Conservation (phyloP, 1,139 yeast species). For the Pichia cactophila region DNA sequence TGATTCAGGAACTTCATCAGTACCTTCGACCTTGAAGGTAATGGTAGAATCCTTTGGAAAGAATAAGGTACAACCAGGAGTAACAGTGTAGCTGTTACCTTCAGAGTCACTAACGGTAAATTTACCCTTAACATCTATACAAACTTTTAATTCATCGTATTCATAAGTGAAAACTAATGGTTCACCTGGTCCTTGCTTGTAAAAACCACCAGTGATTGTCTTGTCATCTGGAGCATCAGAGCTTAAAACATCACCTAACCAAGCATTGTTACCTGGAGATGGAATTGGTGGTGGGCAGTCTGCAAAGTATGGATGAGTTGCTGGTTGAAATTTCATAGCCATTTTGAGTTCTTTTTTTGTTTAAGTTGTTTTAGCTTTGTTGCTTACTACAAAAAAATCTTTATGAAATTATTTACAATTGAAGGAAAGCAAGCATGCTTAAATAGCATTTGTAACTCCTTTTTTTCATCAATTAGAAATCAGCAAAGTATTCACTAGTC, state of each 20-base stretch:
- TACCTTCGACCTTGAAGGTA: constrained; percentile 45
- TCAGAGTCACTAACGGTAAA: constrained; percentile 56
- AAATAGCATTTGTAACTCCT: not conserved
- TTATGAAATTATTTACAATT: not conserved
- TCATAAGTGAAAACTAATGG: constrained; percentile 56
- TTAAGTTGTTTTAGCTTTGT: not conserved
- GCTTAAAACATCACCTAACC: constrained; percentile 55
- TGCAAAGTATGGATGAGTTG: constrained; percentile 39
- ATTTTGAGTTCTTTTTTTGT: constrained; percentile 22
- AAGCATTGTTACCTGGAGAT: constrained; percentile 45
- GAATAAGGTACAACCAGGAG: constrained; percentile 64
- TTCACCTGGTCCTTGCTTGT: constrained; percentile 60
- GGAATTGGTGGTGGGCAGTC: constrained; percentile 46
- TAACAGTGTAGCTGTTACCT: constrained; percentile 47
- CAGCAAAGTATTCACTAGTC: not conserved
- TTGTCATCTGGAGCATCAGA: constrained; percentile 51
- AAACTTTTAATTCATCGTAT: constrained; percentile 67
- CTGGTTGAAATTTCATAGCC: constrained; percentile 51
- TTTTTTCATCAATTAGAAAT: not conserved
- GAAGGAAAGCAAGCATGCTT: not conserved
- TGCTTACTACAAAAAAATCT: not conserved
- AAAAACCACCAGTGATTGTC: constrained; percentile 59
- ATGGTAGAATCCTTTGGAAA: constrained; percentile 62
- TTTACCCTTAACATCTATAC: constrained; percentile 60
- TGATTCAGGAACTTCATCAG: constrained; percentile 27